A percentile compares a stretch with the other conserved stretches of the same genome.
phyloP scores from a whole-genome alignment of 2,329 filamentous ascomycete genomes.

The Blastomyces parvus region DNA sequence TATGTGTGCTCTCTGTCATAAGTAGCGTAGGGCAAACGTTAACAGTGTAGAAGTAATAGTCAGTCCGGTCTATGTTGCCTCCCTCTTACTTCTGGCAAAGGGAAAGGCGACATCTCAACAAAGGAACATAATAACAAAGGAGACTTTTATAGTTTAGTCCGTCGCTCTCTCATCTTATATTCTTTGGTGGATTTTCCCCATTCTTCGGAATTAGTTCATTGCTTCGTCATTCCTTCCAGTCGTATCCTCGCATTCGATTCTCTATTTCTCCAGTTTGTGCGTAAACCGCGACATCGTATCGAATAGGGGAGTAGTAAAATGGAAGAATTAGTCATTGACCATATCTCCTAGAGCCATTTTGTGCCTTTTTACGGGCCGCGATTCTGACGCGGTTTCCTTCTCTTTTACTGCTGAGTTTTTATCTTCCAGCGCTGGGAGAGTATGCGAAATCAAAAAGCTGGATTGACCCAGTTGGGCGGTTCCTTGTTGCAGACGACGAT shows the following conservation, averaged over 20 bases:
- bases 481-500: conserved; percentile 3
- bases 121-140: not conserved
- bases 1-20: not conserved
- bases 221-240: not conserved
- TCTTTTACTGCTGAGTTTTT: conserved; percentile 1
- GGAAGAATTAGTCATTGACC: conserved; percentile 14
- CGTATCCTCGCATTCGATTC: not conserved
- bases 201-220: not conserved
- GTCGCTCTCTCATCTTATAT: no score
- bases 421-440: conserved; percentile 1
- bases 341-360: conserved; percentile 18
- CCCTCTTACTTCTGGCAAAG: not conserved
- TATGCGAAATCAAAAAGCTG: conserved; percentile 5
- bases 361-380: conserved; percentile 12
- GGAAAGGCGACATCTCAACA: not conserved
- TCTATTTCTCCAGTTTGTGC: no score
- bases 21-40: not conserved
- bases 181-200: not conserved
- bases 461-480: not conserved
- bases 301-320: not conserved
- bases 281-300: not conserved
- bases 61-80: not conserved
- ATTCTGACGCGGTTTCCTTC: conserved; percentile 1
- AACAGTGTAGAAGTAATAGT: not conserved
- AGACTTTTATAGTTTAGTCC: not conserved